These are phyloP conservation scores for Porogramme epimiltina DNA, from an alignment of 1,284 basidiomycete genomes.

Conservation along the genomic window DNA sequence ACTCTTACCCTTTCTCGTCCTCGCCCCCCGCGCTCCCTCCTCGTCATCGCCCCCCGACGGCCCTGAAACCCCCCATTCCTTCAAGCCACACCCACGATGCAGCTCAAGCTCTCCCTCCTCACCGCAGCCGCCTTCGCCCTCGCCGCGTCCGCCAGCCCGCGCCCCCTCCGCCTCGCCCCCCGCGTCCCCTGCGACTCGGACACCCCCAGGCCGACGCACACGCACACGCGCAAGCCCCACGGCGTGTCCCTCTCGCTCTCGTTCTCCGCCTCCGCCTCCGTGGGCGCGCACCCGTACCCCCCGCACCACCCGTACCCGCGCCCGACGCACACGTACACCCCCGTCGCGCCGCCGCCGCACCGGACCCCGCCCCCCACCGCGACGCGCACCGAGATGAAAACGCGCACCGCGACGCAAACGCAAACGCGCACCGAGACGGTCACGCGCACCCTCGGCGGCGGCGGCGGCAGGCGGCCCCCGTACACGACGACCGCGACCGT, in stretches of 20 bases:
- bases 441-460: slow-evolving; percentile 6
- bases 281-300: too few species aligned
- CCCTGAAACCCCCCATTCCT: too few species aligned
- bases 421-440: not conserved
- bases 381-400: not conserved
- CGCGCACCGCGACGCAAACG: not conserved
- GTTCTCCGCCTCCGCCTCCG: too few species aligned
- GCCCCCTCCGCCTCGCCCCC: slow-evolving; percentile 3
- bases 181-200: slow-evolving; percentile 9
- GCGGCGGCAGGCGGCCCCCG: not conserved
- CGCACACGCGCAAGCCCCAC: slow-evolving; percentile 1
- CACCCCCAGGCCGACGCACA: not conserved
- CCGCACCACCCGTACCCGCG: not conserved
- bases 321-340: not conserved
- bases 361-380: not conserved
- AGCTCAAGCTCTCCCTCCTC: slow-evolving; percentile 10
- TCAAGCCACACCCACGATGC: slow-evolving; percentile 8
- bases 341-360: not conserved
- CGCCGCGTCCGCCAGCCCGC: slow-evolving; percentile 8
- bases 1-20: not conserved
- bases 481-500: slow-evolving; percentile 1
- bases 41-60: not conserved
- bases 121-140: slow-evolving; percentile 8
- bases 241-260: not conserved
- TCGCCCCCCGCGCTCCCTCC: not conserved